Conservation (phyloP, 2,329 filamentous ascomycete species). For the Monosporascus sp. region DNA sequence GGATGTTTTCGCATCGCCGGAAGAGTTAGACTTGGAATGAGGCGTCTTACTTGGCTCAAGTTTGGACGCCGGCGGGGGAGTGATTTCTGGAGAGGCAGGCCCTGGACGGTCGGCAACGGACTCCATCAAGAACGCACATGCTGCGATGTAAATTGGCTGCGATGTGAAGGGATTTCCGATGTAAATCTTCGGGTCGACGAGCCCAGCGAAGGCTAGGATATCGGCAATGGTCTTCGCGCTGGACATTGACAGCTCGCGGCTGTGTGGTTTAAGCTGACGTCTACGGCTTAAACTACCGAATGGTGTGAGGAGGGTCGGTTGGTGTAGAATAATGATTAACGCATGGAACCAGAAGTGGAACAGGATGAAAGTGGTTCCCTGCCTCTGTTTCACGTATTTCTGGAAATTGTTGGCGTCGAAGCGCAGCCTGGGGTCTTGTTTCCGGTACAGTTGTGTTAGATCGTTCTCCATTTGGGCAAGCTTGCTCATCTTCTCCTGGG, state of each 20-base stretch:
- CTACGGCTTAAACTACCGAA: slow-evolving; percentile 57
- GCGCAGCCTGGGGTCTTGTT: slow-evolving; percentile 66
- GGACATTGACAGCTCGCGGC: slow-evolving; percentile 76
- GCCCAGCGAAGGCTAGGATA: slow-evolving; percentile 78
- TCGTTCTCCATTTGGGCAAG: slow-evolving; percentile 76
- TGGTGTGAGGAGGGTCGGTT: slow-evolving; percentile 74
- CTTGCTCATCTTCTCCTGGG: slow-evolving; percentile 64
- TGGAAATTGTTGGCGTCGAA: slow-evolving; percentile 87
- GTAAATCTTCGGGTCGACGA: slow-evolving; percentile 80
- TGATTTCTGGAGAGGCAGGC: slow-evolving; percentile 55
- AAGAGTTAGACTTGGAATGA: slow-evolving; percentile 28
- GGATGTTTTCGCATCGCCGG: slow-evolving; percentile 27
- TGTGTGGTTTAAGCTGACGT: slow-evolving; percentile 71
- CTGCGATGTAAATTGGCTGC: slow-evolving; percentile 87
- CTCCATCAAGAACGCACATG: slow-evolving; percentile 83
- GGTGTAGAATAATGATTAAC: slow-evolving; percentile 77
- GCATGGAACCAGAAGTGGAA: slow-evolving; percentile 88
- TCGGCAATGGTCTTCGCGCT: slow-evolving; percentile 90
- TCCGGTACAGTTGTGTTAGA: slow-evolving; percentile 67
- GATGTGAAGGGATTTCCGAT: slow-evolving; percentile 85
- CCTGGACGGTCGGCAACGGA: slow-evolving; percentile 67
- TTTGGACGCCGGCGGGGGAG: slow-evolving; percentile 35
- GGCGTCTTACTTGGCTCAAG: slow-evolving; percentile 5
- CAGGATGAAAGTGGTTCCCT: slow-evolving; percentile 82
- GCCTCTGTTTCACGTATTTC: slow-evolving; percentile 71